A percentile compares a stretch with the other conserved stretches of the same genome.
phyloP scores from a whole-genome alignment of 208 protist species.

The Leishmania martiniquensis region DNA sequence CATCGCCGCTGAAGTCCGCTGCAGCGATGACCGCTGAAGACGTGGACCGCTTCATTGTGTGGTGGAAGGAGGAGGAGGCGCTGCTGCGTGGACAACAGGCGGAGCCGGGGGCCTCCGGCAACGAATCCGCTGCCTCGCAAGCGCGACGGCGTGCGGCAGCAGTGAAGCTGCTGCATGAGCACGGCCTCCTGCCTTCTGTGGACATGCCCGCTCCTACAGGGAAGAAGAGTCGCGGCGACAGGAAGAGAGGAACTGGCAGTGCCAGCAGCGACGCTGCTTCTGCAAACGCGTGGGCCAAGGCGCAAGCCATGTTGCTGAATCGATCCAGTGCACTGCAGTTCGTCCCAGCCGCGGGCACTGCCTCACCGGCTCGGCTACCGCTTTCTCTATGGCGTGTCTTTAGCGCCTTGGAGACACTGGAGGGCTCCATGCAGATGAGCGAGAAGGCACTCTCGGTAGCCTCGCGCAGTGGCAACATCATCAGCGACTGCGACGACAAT shows the following conservation, averaged over 20 bases:
- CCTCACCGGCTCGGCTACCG: slow-evolving; percentile 15
- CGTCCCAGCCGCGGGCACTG: not conserved
- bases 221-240: not conserved
- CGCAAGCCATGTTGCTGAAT: slow-evolving; percentile 11
- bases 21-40: slow-evolving; percentile 24
- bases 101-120: not conserved
- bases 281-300: slow-evolving; percentile 13
- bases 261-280: not conserved
- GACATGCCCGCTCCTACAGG: not conserved
- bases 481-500: slow-evolving; percentile 21
- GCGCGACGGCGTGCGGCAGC: slow-evolving; percentile 18
- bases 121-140: slow-evolving; percentile 13
- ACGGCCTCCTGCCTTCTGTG: slow-evolving; percentile 17
- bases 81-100: slow-evolving; percentile 11
- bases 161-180: slow-evolving; percentile 21
- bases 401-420: slow-evolving; percentile 54
- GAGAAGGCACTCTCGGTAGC: not conserved
- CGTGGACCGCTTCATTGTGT: slow-evolving; percentile 41
- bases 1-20: not conserved
- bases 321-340: slow-evolving; percentile 19
- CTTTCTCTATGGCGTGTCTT: slow-evolving; percentile 69
- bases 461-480: not conserved
- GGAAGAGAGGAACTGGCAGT: not conserved
- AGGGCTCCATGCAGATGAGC: slow-evolving; percentile 17
- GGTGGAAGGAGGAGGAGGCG: slow-evolving; percentile 41